These are phyloP conservation scores for Clitocybe nebularis DNA, from an alignment of 1,284 basidiomycete genomes.

Conservation along the genomic window DNA sequence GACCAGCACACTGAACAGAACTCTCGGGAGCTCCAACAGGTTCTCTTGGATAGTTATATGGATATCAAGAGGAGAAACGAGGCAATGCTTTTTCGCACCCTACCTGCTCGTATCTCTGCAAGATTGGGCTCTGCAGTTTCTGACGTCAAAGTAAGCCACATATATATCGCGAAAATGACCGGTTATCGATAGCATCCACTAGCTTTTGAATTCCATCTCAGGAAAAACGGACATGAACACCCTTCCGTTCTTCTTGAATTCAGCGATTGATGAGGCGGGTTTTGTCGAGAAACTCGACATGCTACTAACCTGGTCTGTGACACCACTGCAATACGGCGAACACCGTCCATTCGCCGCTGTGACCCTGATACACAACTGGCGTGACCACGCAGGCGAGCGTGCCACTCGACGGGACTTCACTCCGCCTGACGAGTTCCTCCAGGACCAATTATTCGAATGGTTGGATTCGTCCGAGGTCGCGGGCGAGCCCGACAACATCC, in stretches of 20 bases:
- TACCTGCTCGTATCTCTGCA: constrained; percentile 56
- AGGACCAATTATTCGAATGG: constrained; percentile 83
- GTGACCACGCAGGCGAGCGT: constrained; percentile 57
- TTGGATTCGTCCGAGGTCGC: constrained; percentile 68
- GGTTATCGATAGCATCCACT: constrained; percentile 4
- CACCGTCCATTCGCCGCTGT: constrained; percentile 82
- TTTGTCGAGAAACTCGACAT: constrained; percentile 76
- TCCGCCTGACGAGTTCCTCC: constrained; percentile 56
- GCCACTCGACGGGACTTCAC: constrained; percentile 54
- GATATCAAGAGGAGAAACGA: constrained; percentile 72
- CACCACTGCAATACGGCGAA: constrained; percentile 78
- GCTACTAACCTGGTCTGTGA: constrained; percentile 85
- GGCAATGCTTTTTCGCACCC: constrained; percentile 70
- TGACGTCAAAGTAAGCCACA: constrained; percentile 61
- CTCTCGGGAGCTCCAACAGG: constrained; percentile 38
- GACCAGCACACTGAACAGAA: constrained; percentile 36
- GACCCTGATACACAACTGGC: constrained; percentile 72
- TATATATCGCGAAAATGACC: no score
- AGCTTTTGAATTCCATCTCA: constrained; percentile 82
- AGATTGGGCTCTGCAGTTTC: constrained; percentile 61
- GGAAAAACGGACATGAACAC: constrained; percentile 63
- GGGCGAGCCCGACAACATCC: constrained; percentile 53
- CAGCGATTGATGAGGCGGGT: constrained; percentile 35
- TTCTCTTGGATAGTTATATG: constrained; percentile 44
- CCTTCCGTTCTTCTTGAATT: constrained; percentile 58